phyloP scores from a whole-genome alignment of 345 rosid genomes.

The Crucihimalaya himalaica region DNA sequence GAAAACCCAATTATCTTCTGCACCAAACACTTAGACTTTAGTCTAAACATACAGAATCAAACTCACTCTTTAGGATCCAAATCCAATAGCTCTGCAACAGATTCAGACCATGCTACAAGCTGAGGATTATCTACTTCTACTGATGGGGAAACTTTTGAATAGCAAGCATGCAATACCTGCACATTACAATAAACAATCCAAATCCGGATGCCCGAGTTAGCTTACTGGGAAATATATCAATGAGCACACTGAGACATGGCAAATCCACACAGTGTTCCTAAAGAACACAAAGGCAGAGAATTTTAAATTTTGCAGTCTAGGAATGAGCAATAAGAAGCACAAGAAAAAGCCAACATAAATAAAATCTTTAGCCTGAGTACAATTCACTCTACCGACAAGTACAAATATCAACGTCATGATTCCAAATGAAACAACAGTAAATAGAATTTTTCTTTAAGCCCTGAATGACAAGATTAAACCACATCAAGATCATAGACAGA shows the following conservation, averaged over 20 bases:
- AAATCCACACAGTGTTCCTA: not conserved
- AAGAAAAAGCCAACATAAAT: not conserved
- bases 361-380: not conserved
- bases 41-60: conserved; percentile 4
- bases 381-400: conserved; percentile 4
- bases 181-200: conserved; percentile 12
- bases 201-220: not conserved
- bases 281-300: not conserved
- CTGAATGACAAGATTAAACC: not conserved
- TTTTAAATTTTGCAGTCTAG: not conserved
- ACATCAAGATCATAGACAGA: not conserved
- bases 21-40: not conserved
- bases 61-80: conserved; percentile 92
- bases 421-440: not conserved
- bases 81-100: conserved; percentile 77
- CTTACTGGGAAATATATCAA: not conserved
- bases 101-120: conserved; percentile 93
- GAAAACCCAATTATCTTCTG: not conserved
- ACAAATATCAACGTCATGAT: conserved; percentile 8
- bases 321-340: conserved; percentile 11
- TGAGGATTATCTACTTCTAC: conserved; percentile 86
- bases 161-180: conserved; percentile 90
- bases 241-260: not conserved
- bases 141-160: conserved; percentile 83
- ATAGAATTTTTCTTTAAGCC: not conserved